Evolutionary conservation across 75 land plant genomes (phyloP), one percentile per base, ranked within the genome.

Genomic region (Adiantum capillusveneris): DNA sequence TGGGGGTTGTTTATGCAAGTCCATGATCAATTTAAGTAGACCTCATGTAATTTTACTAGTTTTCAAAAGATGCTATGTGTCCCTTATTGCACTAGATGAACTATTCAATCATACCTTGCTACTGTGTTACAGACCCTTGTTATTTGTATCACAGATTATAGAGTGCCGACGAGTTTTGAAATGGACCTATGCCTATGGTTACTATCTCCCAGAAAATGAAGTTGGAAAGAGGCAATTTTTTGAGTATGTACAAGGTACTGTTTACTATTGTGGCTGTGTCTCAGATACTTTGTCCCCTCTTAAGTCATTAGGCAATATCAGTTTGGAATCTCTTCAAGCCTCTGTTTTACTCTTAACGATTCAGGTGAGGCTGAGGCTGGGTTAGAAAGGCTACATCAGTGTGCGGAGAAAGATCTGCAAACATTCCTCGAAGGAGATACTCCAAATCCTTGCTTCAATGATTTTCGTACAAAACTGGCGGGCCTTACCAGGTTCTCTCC

Each of bases 161-260:
- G 98, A 93, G 72, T 93, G 98, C 53, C 82, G 98, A 21, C 69
- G 92, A 6, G 88, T 87, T 31, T 57, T 87, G 37, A 87, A 91
- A 56, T 91, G 97, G 97, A 91, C 97, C 2, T 91, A 91, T 70
- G 92, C 97, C 9, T 91, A 88, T 82, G 97, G 97, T 0, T 91
- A 82, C 44, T 91, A 91, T 62, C 71, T 91, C 29, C 97, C 97
- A 53, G 97, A 91, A 70, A 63, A 73, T 44, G 89, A 88, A 57
- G 71, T 70, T 28, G 79, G 79, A 11, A 88, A 76, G 65, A 71
- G 81, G 51, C 85, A 75, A 29, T 90, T 90, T 60, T 90, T 90
- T 52, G 96, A 90, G 70, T 88, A 91, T 49, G 48, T 88, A 53
- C 97, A 91, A 88, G 97, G 90, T 86, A 46, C 59, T n/a, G n/a